These are phyloP conservation scores for Aureobasidium subglaciale DNA, from an alignment of 2,329 filamentous ascomycete genomes.

Conservation along the genomic window DNA sequence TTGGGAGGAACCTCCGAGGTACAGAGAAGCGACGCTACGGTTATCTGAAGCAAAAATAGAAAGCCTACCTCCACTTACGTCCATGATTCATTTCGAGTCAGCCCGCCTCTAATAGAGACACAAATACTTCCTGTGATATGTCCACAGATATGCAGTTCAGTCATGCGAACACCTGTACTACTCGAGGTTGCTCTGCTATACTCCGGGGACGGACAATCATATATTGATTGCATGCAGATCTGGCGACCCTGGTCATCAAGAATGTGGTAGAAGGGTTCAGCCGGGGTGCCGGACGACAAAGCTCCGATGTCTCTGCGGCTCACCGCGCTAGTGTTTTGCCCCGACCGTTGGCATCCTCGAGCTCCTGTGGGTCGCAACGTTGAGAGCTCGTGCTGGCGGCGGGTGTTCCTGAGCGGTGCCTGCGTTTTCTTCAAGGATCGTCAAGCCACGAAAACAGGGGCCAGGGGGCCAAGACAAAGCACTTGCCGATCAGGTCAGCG, in stretches of 20 bases:
- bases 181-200: not conserved
- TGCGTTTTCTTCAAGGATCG: slow-evolving; percentile 3
- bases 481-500: slow-evolving; percentile 13
- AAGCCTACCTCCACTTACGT: not conserved
- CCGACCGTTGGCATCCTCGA: slow-evolving; percentile 13
- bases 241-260: not conserved
- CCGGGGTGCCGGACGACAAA: not conserved
- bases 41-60: slow-evolving; percentile 10
- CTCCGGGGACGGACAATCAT: not conserved
- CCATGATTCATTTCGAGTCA: not conserved
- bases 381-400: slow-evolving; percentile 11
- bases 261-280: not conserved
- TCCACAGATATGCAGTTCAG: not conserved
- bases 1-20: not conserved
- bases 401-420: slow-evolving; percentile 15
- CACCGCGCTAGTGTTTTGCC: slow-evolving; percentile 12
- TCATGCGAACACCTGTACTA: not conserved
- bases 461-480: slow-evolving; percentile 13
- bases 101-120: not conserved
- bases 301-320: slow-evolving; percentile 1
- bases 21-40: not conserved
- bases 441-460: slow-evolving; percentile 15
- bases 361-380: slow-evolving; percentile 15
- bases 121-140: not conserved
- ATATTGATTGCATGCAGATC: not conserved